Base-by-base conservation (phyloP, 768 basidiomycete genomes). In the Trametes sanguinea region DNA sequence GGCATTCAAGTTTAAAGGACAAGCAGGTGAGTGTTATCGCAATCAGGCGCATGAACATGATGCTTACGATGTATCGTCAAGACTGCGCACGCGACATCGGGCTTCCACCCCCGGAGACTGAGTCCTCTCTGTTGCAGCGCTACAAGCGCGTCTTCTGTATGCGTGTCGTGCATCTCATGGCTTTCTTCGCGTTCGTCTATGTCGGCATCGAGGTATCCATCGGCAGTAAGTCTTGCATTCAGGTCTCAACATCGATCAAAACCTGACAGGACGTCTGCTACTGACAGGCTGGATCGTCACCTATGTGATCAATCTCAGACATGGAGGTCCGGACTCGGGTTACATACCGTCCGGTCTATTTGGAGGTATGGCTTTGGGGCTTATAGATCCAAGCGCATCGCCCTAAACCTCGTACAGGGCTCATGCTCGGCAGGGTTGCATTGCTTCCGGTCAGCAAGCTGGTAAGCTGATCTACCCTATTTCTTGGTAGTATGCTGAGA, bases 71-170 rank as follows among this genome's bases (percentile, higher is more conserved):
- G 22, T 37, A 11, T 37, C 11, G 35, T 37, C 35, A 33, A 89
- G 87, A 84, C 55, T 85, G 83, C 64, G 73, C 86, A 8, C 61
- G 66, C 2, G 71, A 81, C 62, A 83, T 84, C 6, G 88, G 87
- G 5, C 80, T 85, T 61, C 68, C 73, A 0, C 66, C 76, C 1
- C 73, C 71, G 0, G 80, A 81, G 52, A 22, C 35, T 16, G 50
- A 45, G 10, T 33, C 52, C 14, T 14, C 78, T n/a, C 42, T 54
- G 37, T 16, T 40, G 27, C 81, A 74, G 66, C 76, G 75, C 42
- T 83, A 80, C 64, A 72, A 73, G 44, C 81, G 84, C 64, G 81
- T 84, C 44, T 69, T 83, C 17, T 59, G 74, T 10, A 68, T 78
- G 40, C 73, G 72, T 48, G 69, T 70, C 2, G 73, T 80, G 16